These are phyloP conservation scores for Xylaria arbuscula DNA, from an alignment of 2,329 filamentous ascomycete species.

Conservation along the genomic window DNA sequence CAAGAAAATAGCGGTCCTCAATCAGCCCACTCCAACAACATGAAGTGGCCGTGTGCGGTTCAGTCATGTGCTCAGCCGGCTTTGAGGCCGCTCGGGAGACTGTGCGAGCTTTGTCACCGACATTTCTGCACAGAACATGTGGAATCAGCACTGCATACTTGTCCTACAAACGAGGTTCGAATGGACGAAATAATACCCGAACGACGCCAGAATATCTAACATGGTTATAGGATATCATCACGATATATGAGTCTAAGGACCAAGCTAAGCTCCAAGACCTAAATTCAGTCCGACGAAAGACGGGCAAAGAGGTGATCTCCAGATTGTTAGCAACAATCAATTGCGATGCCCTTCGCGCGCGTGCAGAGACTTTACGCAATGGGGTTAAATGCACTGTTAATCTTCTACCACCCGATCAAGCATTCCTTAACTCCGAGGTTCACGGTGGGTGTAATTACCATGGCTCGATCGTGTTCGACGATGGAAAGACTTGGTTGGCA, in stretches of 20 bases:
- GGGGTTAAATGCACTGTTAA: constrained; percentile 33
- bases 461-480: constrained; percentile 35
- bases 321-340: constrained; percentile 33
- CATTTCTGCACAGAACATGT: constrained; percentile 34
- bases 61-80: constrained; percentile 31
- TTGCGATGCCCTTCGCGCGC: constrained; percentile 30
- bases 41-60: constrained; percentile 34
- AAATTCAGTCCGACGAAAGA: constrained; percentile 25
- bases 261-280: constrained; percentile 27
- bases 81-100: constrained; percentile 19
- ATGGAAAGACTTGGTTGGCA: constrained; percentile 36
- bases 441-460: constrained; percentile 32
- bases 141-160: constrained; percentile 28
- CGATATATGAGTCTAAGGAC: constrained; percentile 30
- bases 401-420: constrained; percentile 34
- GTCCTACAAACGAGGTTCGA: constrained; percentile 33
- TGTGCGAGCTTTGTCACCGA: constrained; percentile 28
- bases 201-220: constrained; percentile 26
- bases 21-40: constrained; percentile 9
- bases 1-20: constrained; percentile 14
- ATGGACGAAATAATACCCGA: constrained; percentile 26
- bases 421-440: constrained; percentile 33
- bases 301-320: constrained; percentile 31
- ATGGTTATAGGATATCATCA: constrained; percentile 30
- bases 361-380: constrained; percentile 27